phyloP scores from a whole-genome alignment of 352 stramenopile genomes.

The Phytophthora cajani region DNA sequence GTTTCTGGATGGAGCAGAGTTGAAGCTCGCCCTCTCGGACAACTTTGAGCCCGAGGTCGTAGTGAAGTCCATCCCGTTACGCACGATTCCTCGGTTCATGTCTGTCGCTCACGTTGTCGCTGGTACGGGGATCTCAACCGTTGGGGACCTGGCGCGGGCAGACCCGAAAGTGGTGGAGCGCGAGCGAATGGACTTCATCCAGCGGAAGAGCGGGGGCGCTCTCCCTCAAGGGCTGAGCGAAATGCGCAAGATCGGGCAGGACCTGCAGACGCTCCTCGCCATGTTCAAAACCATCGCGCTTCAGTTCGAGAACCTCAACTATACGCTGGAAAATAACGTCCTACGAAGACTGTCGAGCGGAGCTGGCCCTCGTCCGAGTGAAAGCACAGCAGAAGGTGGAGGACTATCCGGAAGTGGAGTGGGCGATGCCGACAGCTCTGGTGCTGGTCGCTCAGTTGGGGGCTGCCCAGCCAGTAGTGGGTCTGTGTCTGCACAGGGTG shows the following conservation, averaged over 20 bases:
- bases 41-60: slow-evolving; percentile 79
- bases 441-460: background rate
- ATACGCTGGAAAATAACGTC: slow-evolving; percentile 48
- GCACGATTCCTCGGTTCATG: slow-evolving; percentile 72
- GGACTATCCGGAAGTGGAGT: background rate
- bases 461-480: background rate
- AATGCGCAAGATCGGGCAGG: slow-evolving; percentile 62
- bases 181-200: slow-evolving; percentile 60
- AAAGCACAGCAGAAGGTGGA: background rate
- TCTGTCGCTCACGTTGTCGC: slow-evolving; percentile 66
- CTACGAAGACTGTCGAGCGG: slow-evolving; percentile 24
- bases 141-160: slow-evolving; percentile 68
- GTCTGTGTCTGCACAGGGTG: background rate
- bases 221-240: slow-evolving; percentile 16
- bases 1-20: slow-evolving; percentile 71
- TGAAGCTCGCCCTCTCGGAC: slow-evolving; percentile 76
- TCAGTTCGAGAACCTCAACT: slow-evolving; percentile 60
- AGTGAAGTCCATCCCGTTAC: slow-evolving; percentile 77
- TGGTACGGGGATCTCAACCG: slow-evolving; percentile 51
- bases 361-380: slow-evolving; percentile 4
- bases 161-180: slow-evolving; percentile 64
- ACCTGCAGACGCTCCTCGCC: slow-evolving; percentile 62
- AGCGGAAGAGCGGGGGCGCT: slow-evolving; percentile 34
- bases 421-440: background rate
- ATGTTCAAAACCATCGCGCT: slow-evolving; percentile 68